Evolutionary conservation across 163 green algal species (phyloP), one percentile per base, ranked within the genome.

Genomic region (Chlorella variabilis): DNA sequence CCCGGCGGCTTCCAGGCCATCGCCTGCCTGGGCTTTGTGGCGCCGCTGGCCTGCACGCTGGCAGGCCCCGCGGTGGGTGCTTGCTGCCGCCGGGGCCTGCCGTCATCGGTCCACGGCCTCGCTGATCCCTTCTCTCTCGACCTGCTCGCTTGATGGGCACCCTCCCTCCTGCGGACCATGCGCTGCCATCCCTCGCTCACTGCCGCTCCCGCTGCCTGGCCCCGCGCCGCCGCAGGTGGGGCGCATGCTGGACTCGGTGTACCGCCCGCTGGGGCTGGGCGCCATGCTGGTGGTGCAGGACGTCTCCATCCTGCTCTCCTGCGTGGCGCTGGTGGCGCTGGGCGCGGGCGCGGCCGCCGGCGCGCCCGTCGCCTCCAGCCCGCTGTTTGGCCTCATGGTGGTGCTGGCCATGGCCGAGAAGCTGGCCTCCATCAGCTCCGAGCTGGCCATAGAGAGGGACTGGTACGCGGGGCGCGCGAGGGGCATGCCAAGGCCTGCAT

Each of bases 391-490:
- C 25, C 66, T 94, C 21, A 49, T 94, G 39, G 21, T 87, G 33
- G 73, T 33, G 73, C 73, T 79, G 56, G 73, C 73, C 13, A 79
- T 78, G 71, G 15, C 29, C 17, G 73, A 79, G 56, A 79, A 79
- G 56, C 66, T 94, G 45, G 69, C 78, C 7, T 86, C 90, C 27
- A 78, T 93, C 39, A 66, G 71, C 31, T 90, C 89, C 31, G 90
- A 91, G 31, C 76, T 94, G 54, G 84, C 89, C 13, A 91, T 94
- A 54, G 90, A 94, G 80, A 71, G 90, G 7, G 90, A 94, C 65
- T 94, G 90, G n/a, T n/a, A n/a, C n/a, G n/a, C n/a, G n/a, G n/a
- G n/a, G n/a, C n/a, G n/a, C n/a, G n/a, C n/a, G n/a, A n/a, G n/a
- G n/a, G n/a, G n/a, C n/a, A n/a, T n/a, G n/a, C n/a, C n/a, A n/a